Base-by-base conservation (phyloP, 371 early-diverging fungal species). In the Coemansia sp. region DNA sequence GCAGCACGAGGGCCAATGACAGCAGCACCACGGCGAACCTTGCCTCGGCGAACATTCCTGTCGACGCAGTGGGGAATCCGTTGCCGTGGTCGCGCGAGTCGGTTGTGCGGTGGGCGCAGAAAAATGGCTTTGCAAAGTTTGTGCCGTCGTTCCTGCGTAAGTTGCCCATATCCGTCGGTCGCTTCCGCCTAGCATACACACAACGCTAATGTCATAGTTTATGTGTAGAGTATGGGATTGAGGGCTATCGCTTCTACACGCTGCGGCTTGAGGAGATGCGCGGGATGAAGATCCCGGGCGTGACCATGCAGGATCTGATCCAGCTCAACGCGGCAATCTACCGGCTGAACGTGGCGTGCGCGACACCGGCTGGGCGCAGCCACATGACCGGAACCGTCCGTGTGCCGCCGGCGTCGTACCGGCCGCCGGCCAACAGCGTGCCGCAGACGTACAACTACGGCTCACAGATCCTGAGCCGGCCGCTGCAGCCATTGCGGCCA, bases 261-360 rank as follows among this genome's bases (percentile, higher is more conserved):
- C 53, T 74, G 2, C 42, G 52, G 49, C 55, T 74, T n/a, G 75
- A 74, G 59, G 63, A 62, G 14, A 54, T 74, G 45, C 65, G 65
- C 14, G 65, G 55, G 39, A 74, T 74, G 75, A 36, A 41, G 56
- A 59, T 74, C 16, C 75, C 75, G 3, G 55, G 55, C 31, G 70
- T 57, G 31, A 55, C 66, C 26, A 65, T 74, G 70, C 66, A 69
- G 59, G 75, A 74, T 20, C 52, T 62, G 36, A 69, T 74, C 34
- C 75, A 70, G 67, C 70, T 74, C 55, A 74, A 74, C 48, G 62
- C 62, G 1, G 75, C 75, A 8, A 74, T 74, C 20, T 70, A 70
- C 60, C 49, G 75, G 6, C 62, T 74, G 8, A 70, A 70, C 57
- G 63, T 61, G 14, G 57, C 70, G 8, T 57, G 70, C 5, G 74